phyloP scores from a whole-genome alignment of 2,329 filamentous ascomycete genomes.

The Trichothecium sympodiale region DNA sequence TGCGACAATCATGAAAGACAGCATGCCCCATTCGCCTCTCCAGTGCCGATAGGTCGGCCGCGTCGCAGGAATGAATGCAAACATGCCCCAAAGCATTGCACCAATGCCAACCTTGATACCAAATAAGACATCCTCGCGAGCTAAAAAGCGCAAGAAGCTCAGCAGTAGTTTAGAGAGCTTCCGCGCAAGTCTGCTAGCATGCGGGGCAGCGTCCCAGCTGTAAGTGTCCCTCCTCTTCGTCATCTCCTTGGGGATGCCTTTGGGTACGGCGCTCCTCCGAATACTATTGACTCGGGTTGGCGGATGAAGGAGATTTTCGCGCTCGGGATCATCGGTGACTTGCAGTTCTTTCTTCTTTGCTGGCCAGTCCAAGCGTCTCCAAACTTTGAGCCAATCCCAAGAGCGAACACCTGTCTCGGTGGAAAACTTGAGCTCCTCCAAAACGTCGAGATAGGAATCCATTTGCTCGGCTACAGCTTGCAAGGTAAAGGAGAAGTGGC shows the following conservation, averaged over 20 bases:
- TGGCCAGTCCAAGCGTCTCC: conserved; percentile 32
- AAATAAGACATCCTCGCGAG: conserved; percentile 54
- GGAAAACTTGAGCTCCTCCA: conserved; percentile 73
- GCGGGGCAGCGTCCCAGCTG: conserved; percentile 43
- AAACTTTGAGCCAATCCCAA: conserved; percentile 84
- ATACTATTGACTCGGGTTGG: conserved; percentile 30
- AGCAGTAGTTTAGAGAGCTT: conserved; percentile 34
- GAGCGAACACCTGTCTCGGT: conserved; percentile 50
- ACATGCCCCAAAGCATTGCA: conserved; percentile 77
- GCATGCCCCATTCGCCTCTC: conserved; percentile 91
- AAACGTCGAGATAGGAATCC: conserved; percentile 66
- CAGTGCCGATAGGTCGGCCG: conserved; percentile 74
- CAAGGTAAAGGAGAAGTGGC: conserved; percentile 88
- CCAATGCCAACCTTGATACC: conserved; percentile 90
- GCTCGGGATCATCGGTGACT: conserved; percentile 27
- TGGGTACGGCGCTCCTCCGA: conserved; percentile 42
- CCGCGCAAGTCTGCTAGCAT: conserved; percentile 31
- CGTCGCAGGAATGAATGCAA: conserved; percentile 72
- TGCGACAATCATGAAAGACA: conserved; percentile 97
- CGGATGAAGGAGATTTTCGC: conserved; percentile 26
- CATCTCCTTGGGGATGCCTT: conserved; percentile 45
- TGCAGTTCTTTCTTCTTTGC: conserved; percentile 10
- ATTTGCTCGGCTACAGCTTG: conserved; percentile 88
- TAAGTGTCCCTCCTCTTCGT: conserved; percentile 39
- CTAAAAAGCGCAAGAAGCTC: conserved; percentile 33